Conservation (phyloP, 306 rosid species). For the Dalbergia cultrata region DNA sequence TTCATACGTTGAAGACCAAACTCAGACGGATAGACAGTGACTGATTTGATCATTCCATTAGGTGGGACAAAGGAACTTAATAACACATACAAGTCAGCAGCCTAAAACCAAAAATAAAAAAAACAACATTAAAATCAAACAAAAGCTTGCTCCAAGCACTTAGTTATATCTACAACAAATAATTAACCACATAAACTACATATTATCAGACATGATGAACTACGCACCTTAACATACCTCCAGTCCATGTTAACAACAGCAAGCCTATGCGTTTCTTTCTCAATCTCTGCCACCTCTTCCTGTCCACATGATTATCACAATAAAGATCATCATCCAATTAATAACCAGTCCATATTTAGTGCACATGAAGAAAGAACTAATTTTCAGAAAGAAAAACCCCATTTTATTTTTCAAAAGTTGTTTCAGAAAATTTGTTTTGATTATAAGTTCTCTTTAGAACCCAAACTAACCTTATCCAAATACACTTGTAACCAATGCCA, state of each 20-base stretch:
- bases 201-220: background rate
- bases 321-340: background rate
- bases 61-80: conserved; percentile 77
- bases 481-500: too few species aligned
- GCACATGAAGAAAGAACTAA: too few species aligned
- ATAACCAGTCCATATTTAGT: background rate
- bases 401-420: too few species aligned
- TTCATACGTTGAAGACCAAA: conserved; percentile 90
- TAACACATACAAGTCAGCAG: conserved; percentile 76
- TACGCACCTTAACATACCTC: conserved; percentile 81
- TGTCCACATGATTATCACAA: conserved; percentile 28
- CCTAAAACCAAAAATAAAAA: conserved; percentile 56
- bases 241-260: conserved; percentile 95
- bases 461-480: too few species aligned
- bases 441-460: too few species aligned
- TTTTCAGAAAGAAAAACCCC: too few species aligned
- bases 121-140: background rate
- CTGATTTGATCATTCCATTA: conserved; percentile 76
- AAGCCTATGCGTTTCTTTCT: conserved; percentile 76
- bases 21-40: conserved; percentile 87
- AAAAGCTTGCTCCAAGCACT: background rate
- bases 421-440: too few species aligned
- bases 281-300: conserved; percentile 70
- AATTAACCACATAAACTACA: background rate
- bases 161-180: background rate